Conservation (phyloP, 192 early-diverging fungal species). For the Coemansia sp. region DNA sequence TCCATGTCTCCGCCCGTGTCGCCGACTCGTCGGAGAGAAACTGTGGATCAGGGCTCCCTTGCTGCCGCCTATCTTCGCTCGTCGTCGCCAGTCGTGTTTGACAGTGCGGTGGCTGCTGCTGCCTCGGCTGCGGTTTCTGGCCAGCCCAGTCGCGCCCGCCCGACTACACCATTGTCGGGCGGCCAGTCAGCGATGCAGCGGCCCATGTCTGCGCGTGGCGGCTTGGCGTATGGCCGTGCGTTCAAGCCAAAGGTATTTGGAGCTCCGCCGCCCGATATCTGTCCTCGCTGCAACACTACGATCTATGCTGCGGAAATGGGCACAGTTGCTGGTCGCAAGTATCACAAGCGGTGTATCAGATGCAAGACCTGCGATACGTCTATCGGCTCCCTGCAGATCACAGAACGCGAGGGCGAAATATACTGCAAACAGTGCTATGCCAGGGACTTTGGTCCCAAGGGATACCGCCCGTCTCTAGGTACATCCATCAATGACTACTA, state of each 20-base stretch:
- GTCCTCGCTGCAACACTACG: constrained; percentile 47
- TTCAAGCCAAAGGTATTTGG: constrained; percentile 35
- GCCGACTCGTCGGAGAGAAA: constrained; percentile 4
- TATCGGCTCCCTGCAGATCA: constrained; percentile 46
- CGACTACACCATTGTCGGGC: constrained; percentile 8
- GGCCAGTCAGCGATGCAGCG: constrained; percentile 8
- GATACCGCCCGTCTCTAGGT: constrained; percentile 34
- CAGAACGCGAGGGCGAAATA: constrained; percentile 52
- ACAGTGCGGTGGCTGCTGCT: constrained; percentile 40
- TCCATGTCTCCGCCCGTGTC: constrained; percentile 1
- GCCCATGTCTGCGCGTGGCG: constrained; percentile 31
- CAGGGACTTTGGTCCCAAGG: constrained; percentile 53
- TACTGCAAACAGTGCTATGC: constrained; percentile 57
- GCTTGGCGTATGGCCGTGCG: constrained; percentile 36
- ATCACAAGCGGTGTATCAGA: constrained; percentile 52
- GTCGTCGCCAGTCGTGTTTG: constrained; percentile 26
- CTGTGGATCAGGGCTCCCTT: constrained; percentile 2
- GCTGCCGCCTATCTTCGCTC: constrained; percentile 12
- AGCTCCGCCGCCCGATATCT: constrained; percentile 40
- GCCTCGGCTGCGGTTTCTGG: constrained; percentile 42
- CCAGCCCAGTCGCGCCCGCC: constrained; percentile 16
- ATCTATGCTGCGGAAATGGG: constrained; percentile 54
- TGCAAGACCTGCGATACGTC: constrained; percentile 45
- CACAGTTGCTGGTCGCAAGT: constrained; percentile 53
- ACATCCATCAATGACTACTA: constrained; percentile 37